Base-by-base conservation (phyloP, 495 filamentous ascomycete species). In the Filosporella fistucella region DNA sequence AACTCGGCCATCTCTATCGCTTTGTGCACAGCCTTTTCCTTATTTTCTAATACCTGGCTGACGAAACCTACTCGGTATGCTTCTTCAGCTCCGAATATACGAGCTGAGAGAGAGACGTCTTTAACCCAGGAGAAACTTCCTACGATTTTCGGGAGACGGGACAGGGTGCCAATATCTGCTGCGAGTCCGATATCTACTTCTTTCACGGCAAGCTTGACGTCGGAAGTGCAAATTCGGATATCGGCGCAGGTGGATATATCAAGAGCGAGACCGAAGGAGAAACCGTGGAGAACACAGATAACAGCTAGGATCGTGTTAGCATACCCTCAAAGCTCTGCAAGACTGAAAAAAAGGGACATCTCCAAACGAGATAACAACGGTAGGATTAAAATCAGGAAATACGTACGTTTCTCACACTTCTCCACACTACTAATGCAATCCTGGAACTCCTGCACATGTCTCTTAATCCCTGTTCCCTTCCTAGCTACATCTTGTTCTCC, bases 151-250 rank as follows among this genome's bases (percentile, higher is more conserved):
- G 93, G 93, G 33, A 98, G 68, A 2, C 93, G 84, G 17, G 75
- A 80, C 30, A 98, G 68, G 1, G 90, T 96, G 13, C 93, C 93
- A 38, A 97, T 82, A 64, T 98, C 93, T 13, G 93, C 93, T 11
- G 93, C 93, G 22, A 98, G 64, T 1, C 93, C 93, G 28, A 97
- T 94, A 60, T 96, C 93, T 12, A 96, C 89, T 68, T 97, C 94
- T 60, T 96, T 96, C 18, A 97, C 89, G 0, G 81, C 71, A 55
- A 96, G 87, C 20, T 68, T 71, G 1, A 81, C 72, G 39, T 82
- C 74, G 12, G 66, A 58, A 0, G 81, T 71, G 55, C 79, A 86
- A 47, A 97, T 67, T 11, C 93, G 81, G 42, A 98, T 75, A 59
- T 97, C 93, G 38, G 83, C 78, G 41, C 85, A 82, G 33, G 79